Conservation (phyloP, 495 filamentous ascomycete genomes). For the Hamigera avellanea region DNA sequence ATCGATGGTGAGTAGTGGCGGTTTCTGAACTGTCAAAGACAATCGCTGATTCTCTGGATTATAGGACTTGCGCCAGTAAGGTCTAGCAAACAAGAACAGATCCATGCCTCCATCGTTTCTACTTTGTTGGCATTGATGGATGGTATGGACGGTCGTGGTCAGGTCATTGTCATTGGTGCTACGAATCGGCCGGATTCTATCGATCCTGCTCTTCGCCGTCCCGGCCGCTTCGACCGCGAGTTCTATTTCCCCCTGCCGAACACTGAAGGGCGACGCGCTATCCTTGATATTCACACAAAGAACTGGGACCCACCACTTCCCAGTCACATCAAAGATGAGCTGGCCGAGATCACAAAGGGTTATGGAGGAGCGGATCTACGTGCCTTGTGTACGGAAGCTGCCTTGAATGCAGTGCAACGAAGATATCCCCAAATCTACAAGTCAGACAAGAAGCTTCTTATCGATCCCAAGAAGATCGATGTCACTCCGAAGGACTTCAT, state of each 20-base stretch:
- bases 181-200: conserved; percentile 98
- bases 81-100: conserved; percentile 96
- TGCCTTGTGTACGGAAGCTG: conserved; percentile 93
- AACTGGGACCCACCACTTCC: conserved; percentile 77
- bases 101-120: conserved; percentile 95
- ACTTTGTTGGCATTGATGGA: conserved; percentile 95
- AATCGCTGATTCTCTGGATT: conserved; percentile 10
- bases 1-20: conserved; percentile 62
- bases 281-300: conserved; percentile 91
- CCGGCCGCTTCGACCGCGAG: conserved; percentile 92
- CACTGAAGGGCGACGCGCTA: conserved; percentile 61
- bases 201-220: conserved; percentile 91
- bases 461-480: conserved; percentile 72
- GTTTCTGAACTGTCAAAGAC: not conserved
- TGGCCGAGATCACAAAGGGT: conserved; percentile 84
- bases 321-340: conserved; percentile 62
- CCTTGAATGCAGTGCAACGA: conserved; percentile 92
- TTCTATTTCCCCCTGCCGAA: conserved; percentile 95
- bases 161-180: conserved; percentile 96
- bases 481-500: conserved; percentile 91
- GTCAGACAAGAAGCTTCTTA: conserved; percentile 79
- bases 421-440: conserved; percentile 94
- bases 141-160: conserved; percentile 95
- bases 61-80: conserved; percentile 76
- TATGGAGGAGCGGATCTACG: conserved; percentile 93